Conservation (phyloP, 495 filamentous ascomycete genomes). For the Talaromyces adpressus region DNA sequence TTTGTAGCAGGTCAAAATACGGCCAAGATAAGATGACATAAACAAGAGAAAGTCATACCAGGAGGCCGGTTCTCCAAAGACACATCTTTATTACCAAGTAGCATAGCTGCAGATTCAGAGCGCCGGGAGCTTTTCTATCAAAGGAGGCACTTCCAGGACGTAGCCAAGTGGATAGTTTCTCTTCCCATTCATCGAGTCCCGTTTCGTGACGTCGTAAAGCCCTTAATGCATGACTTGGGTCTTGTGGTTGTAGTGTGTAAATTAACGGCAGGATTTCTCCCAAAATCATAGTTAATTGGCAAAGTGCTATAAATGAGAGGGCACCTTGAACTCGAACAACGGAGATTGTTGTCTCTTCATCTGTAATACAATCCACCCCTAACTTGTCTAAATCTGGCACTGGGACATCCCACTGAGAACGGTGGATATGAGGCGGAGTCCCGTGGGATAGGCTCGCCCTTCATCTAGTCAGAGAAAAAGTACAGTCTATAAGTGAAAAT, state of each 20-base stretch:
- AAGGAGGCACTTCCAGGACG: conserved; percentile 10
- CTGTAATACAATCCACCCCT: background rate
- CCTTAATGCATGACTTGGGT: conserved; percentile 15
- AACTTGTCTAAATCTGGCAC: conserved; percentile 13
- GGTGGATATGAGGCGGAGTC: conserved; percentile 19
- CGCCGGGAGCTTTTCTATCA: conserved; percentile 16
- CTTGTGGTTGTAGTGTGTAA: conserved; percentile 16
- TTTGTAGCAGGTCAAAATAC: background rate
- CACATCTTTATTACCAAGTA: conserved; percentile 24
- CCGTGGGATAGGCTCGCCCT: conserved; percentile 30
- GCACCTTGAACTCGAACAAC: background rate
- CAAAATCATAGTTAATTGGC: conserved; percentile 27
- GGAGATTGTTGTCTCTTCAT: background rate
- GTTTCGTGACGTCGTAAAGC: conserved; percentile 15
- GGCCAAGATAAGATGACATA: conserved; percentile 2
- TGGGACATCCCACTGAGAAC: conserved; percentile 27
- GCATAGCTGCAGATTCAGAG: conserved; percentile 24
- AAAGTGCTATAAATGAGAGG: conserved; percentile 19
- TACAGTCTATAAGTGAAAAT: background rate
- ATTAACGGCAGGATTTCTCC: conserved; percentile 28
- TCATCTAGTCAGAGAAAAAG: conserved; percentile 1
- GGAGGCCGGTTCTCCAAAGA: conserved; percentile 22
- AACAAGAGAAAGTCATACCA: conserved; percentile 12
- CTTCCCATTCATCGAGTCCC: conserved; percentile 22
- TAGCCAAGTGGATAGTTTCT: conserved; percentile 13